phyloP scores from a whole-genome alignment of 768 basidiomycete genomes.

The Mycena crocata region DNA sequence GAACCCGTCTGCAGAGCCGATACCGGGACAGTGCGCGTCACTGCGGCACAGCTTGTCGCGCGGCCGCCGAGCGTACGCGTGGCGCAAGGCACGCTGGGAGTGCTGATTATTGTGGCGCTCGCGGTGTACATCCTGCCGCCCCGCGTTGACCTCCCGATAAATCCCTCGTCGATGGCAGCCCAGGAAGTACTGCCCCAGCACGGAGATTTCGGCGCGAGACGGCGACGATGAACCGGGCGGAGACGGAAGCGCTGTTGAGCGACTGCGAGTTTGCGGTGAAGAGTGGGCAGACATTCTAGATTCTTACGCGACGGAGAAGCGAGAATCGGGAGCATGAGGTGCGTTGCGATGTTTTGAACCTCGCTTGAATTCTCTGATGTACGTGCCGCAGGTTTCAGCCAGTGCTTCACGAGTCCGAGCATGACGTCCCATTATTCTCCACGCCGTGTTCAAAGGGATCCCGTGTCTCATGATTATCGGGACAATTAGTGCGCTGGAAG shows the following conservation, averaged over 20 bases:
- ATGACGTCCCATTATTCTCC: constrained; percentile 7
- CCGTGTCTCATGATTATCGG: background rate
- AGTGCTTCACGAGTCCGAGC: background rate
- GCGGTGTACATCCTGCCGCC: constrained; percentile 12
- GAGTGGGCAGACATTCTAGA: background rate
- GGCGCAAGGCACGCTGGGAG: constrained; percentile 9
- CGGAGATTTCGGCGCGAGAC: constrained; percentile 8
- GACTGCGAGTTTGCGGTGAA: constrained; percentile 1
- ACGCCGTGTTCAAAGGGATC: background rate
- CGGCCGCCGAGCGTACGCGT: constrained; percentile 15
- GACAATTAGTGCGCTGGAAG: constrained; percentile 2
- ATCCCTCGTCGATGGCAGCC: constrained; percentile 22
- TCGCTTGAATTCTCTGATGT: background rate
- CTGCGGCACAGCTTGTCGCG: constrained; percentile 1
- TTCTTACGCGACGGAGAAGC: background rate
- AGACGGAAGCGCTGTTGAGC: background rate
- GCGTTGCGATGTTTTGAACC: background rate
- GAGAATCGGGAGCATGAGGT: background rate
- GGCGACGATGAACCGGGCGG: background rate
- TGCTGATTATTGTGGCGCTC: background rate
- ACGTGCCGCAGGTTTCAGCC: background rate
- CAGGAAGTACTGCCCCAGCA: constrained; percentile 4
- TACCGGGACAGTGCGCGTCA: background rate
- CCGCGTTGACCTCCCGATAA: background rate
- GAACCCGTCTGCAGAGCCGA: background rate